These are phyloP conservation scores for Strigomonas culicis DNA, from an alignment of 208 protist species.

Conservation along the genomic window DNA sequence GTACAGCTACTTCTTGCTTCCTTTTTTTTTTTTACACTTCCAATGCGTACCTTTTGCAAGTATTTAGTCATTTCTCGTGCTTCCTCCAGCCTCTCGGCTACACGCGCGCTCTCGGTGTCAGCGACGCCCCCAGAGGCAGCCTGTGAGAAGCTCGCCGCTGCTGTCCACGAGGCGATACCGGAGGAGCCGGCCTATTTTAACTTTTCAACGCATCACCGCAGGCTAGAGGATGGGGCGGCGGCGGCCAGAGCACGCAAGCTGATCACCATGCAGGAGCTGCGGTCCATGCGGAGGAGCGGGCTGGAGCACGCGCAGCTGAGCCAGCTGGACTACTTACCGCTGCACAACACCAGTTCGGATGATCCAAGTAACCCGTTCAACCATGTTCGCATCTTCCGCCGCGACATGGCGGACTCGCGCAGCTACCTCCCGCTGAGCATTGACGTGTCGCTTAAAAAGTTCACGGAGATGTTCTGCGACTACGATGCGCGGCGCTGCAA, in stretches of 20 bases:
- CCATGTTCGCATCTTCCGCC: slow-evolving; percentile 50
- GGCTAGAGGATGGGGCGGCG: no score
- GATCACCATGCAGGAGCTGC: not conserved
- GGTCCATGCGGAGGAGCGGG: slow-evolving; percentile 5
- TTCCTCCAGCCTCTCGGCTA: no score
- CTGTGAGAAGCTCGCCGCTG: no score
- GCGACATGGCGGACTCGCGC: slow-evolving; percentile 49
- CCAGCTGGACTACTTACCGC: not conserved
- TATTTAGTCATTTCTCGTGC: no score
- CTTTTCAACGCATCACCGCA: slow-evolving; percentile 20
- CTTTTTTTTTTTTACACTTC: no score
- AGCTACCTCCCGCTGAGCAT: slow-evolving; percentile 38
- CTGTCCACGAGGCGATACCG: no score
- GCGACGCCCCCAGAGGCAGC: not conserved
- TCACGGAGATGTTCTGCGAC: slow-evolving; percentile 79
- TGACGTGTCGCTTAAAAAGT: slow-evolving; percentile 55
- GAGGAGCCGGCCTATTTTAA: slow-evolving; percentile 22
- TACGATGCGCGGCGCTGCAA: slow-evolving; percentile 78
- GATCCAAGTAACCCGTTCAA: slow-evolving; percentile 32
- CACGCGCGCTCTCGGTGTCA: not conserved
- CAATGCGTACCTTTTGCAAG: no score
- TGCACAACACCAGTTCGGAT: slow-evolving; percentile 2
- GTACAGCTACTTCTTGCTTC: no score
- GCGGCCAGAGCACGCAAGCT: no score
- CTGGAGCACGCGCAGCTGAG: not conserved